Evolutionary conservation across 2,329 filamentous ascomycete genomes (phyloP).

Genomic region (Alternaria ethzedia): DNA sequence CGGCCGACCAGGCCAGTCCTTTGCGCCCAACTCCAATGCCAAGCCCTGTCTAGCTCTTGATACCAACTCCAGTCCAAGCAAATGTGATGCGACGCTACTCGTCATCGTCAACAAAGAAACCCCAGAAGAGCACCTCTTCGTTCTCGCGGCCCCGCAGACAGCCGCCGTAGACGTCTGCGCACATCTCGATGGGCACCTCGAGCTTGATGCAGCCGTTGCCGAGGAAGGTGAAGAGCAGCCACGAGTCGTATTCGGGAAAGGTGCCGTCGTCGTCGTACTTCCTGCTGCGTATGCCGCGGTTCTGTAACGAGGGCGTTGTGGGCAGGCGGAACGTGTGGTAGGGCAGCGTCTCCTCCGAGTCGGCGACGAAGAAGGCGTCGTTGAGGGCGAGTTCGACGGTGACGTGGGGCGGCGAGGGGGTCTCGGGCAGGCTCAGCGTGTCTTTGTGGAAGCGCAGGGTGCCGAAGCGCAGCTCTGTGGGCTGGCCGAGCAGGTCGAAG

Average conservation of each 20-base stretch:
- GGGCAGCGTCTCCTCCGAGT: conserved; percentile 44
- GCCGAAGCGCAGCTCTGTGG: conserved; percentile 43
- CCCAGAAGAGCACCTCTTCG: conserved; percentile 46
- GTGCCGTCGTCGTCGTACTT: conserved; percentile 37
- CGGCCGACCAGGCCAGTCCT: conserved; percentile 16
- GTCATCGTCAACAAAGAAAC: conserved; percentile 43
- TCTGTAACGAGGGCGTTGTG: conserved; percentile 38
- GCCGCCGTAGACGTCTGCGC: conserved; percentile 43
- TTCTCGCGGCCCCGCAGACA: conserved; percentile 39
- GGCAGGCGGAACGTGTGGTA: conserved; percentile 44
- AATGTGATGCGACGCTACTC: conserved; percentile 25
- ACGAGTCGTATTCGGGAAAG: conserved; percentile 45
- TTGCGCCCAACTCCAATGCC: conserved; percentile 44
- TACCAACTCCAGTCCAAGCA: conserved; percentile 31
- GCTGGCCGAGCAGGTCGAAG: conserved; percentile 45
- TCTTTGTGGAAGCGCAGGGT: conserved; percentile 43
- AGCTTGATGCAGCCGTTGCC: conserved; percentile 45
- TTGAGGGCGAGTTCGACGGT: conserved; percentile 43
- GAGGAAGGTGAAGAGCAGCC: conserved; percentile 47
- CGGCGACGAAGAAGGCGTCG: conserved; percentile 42
- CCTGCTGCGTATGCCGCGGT: conserved; percentile 42
- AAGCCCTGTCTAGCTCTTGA: conserved; percentile 31
- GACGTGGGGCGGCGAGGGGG: conserved; percentile 16
- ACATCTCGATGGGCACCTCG: conserved; percentile 47
- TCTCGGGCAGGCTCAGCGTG: neutral